These are phyloP conservation scores for Apiotrichum akiyoshidainum DNA, from an alignment of 1,284 basidiomycete species.

Conservation along the genomic window DNA sequence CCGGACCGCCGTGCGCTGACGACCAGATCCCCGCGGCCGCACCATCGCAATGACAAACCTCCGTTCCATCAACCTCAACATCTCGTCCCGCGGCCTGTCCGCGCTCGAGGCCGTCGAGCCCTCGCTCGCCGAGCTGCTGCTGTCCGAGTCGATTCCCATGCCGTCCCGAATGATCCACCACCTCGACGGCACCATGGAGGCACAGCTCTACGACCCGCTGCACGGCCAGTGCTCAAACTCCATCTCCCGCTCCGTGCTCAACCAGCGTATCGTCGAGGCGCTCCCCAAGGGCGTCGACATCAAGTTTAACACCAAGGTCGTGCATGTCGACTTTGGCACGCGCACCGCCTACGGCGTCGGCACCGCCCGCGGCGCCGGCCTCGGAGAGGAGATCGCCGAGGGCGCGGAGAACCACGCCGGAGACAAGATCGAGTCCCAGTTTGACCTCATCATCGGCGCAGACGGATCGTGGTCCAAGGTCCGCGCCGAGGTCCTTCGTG, in stretches of 20 bases:
- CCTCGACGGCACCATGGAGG: slow-evolving; percentile 63
- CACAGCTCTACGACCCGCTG: slow-evolving; percentile 76
- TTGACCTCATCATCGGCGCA: slow-evolving; percentile 82
- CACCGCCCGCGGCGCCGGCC: slow-evolving; percentile 4
- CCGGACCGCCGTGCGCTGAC: neutral
- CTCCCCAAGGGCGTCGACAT: slow-evolving; percentile 62
- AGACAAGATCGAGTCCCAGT: slow-evolving; percentile 51
- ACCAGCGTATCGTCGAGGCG: slow-evolving; percentile 71
- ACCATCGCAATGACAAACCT: slow-evolving; percentile 41
- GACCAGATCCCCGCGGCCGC: slow-evolving; percentile 43
- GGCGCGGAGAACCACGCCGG: slow-evolving; percentile 8
- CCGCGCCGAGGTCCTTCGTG: slow-evolving; percentile 82
- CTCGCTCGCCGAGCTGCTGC: slow-evolving; percentile 67
- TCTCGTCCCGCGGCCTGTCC: slow-evolving; percentile 86
- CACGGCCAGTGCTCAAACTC: slow-evolving; percentile 92
- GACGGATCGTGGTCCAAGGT: slow-evolving; percentile 86
- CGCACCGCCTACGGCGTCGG: slow-evolving; percentile 35
- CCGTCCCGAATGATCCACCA: slow-evolving; percentile 92
- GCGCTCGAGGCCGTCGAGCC: slow-evolving; percentile 78
- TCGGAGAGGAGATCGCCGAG: slow-evolving; percentile 17
- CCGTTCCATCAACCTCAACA: slow-evolving; percentile 93
- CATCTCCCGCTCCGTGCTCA: slow-evolving; percentile 81
- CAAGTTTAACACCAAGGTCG: slow-evolving; percentile 78
- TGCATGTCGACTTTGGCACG: slow-evolving; percentile 68
- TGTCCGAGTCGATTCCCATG: slow-evolving; percentile 86